Base-by-base conservation (phyloP, 23 red algal species). In the Agarophyton chilense region DNA sequence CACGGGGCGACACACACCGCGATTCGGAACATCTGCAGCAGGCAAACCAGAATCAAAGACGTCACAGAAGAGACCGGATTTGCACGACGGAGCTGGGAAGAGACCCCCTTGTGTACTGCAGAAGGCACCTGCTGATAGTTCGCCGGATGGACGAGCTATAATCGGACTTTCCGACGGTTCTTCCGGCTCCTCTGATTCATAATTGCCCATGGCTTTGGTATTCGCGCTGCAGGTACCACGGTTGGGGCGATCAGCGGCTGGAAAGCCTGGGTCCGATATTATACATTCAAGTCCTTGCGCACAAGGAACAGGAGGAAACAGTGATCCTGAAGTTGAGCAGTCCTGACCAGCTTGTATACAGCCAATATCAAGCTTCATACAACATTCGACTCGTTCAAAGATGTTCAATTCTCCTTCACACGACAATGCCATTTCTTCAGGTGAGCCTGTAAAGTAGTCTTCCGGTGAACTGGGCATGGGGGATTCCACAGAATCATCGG, bases 301-400 rank as follows among this genome's bases (percentile, higher is more conserved):
- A 65, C 83, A 88, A 0, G 83, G 83, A 22, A 72, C 9, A 16
- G 83, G 83, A 9, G 80, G 80, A 24, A 54, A 64, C 35, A 88
- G 45, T 60, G 85, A 89, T 10, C 85, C 85, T 7, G 53, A 18
- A 4, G 85, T 89, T 29, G 68, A 77, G 72, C 85, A 89, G 14
- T 46, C 17, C 25, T 78, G 46, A 35, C 85, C 85, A 6, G 54
- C 25, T 77, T 63, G 55, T 11, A 89, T 4, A 44, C 85, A 89
- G 50, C 70, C 85, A 60, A 89, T 63, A 14, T 71, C 85, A 49
- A 77, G 42, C 29, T 89, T 31, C n/a, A 17, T 54, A 57, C 85
- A 89, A 50, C 85, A 89, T 29, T 74, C 21, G 24, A 74, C 36
- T 46, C 16, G 32, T 4, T 74, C 40, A 26, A 74, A 74, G 68